Evolutionary conservation across 352 stramenopile genomes (phyloP).

Genomic region (Pythium vanterpoolii): DNA sequence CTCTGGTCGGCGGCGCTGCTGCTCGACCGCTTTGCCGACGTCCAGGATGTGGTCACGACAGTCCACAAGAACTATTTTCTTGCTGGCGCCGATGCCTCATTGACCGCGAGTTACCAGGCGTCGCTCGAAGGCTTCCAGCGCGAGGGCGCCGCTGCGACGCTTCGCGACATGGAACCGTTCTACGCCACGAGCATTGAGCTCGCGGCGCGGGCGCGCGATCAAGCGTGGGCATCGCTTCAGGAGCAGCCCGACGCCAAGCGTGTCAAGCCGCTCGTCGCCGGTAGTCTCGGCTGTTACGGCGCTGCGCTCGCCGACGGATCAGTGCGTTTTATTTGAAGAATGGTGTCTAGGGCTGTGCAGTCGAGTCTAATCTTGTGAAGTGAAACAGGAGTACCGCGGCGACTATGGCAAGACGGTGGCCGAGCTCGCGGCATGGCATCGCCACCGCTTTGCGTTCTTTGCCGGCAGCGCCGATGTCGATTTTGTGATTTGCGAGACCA

Average conservation of each 20-base stretch:
- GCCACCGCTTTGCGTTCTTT: constrained; percentile 71
- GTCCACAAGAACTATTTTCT: constrained; percentile 78
- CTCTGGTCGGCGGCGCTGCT: constrained; percentile 78
- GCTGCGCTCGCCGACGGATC: constrained; percentile 82
- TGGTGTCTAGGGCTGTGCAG: not conserved
- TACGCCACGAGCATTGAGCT: constrained; percentile 77
- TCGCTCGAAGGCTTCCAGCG: constrained; percentile 79
- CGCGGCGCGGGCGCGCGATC: constrained; percentile 58
- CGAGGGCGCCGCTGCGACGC: constrained; percentile 41
- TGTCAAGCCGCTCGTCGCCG: constrained; percentile 69
- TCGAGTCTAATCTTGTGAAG: not conserved
- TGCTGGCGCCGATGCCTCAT: constrained; percentile 74
- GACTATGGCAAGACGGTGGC: constrained; percentile 69
- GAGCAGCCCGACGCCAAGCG: constrained; percentile 26
- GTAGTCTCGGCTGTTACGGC: constrained; percentile 86
- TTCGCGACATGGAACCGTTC: constrained; percentile 50
- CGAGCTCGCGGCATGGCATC: constrained; percentile 76
- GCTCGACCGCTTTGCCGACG: constrained; percentile 43
- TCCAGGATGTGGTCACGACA: constrained; percentile 56
- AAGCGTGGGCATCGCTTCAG: constrained; percentile 46
- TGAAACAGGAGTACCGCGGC: constrained; percentile 76
- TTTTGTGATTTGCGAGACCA: constrained; percentile 84
- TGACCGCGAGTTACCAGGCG: constrained; percentile 84
- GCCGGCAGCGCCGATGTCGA: constrained; percentile 43
- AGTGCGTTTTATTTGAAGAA: constrained; percentile 26